These are phyloP conservation scores for Fusarium penzigii DNA, from an alignment of 2,329 filamentous ascomycete genomes.

Conservation along the genomic window DNA sequence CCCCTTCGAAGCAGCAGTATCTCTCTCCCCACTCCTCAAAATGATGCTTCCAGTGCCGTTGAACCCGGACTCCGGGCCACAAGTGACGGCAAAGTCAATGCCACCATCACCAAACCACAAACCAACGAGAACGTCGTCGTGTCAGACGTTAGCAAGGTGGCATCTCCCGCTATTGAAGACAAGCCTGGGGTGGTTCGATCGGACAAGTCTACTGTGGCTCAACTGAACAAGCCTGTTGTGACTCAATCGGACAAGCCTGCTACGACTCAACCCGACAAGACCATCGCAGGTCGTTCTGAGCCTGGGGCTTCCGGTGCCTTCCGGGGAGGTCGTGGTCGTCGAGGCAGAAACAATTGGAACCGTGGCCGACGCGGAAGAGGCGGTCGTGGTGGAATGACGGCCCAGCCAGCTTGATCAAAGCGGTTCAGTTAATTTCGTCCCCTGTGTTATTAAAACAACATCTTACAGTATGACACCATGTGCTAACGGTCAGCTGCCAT, in stretches of 20 bases:
- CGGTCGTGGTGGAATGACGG: slow-evolving; percentile 9
- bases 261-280: too few species aligned
- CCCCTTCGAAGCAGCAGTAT: slow-evolving; percentile 1
- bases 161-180: slow-evolving; percentile 7
- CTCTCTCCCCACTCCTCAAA: background rate
- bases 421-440: background rate
- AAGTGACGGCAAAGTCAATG: background rate
- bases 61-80: background rate
- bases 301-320: slow-evolving; percentile 5
- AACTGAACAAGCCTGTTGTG: too few species aligned
- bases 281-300: slow-evolving; percentile 1
- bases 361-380: slow-evolving; percentile 32
- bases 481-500: background rate
- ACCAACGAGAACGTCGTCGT: background rate
- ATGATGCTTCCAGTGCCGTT: slow-evolving; percentile 1
- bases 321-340: slow-evolving; percentile 25
- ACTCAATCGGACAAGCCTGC: too few species aligned
- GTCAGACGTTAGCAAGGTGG: background rate
- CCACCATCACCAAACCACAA: background rate
- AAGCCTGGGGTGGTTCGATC: background rate
- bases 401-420: slow-evolving; percentile 5
- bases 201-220: too few species aligned
- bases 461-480: background rate
- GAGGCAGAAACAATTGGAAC: slow-evolving; percentile 27
- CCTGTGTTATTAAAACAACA: background rate